Base-by-base conservation (phyloP, 2,329 filamentous ascomycete genomes). In the Neurospora crassa region DNA sequence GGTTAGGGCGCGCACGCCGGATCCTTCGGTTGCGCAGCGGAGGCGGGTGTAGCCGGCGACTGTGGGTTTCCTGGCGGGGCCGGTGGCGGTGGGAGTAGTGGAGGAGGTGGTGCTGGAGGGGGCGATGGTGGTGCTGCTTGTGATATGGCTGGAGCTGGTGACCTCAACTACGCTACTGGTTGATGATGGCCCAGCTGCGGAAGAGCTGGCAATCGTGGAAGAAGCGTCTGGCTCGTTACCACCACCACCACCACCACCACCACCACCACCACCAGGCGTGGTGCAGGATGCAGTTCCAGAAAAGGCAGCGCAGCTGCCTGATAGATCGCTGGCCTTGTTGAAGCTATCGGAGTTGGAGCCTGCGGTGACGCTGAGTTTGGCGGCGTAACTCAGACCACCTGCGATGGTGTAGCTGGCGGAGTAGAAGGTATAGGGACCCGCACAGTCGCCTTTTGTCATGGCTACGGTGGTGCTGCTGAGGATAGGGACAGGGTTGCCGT, bases 381-480 rank as follows among this genome's bases (percentile, higher is more conserved):
- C 81, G 72, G 85, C 80, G 72, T 81, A 82, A 47, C 82, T 82
- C 53, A 82, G 73, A 3, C 81, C 82, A 0, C 85, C 85, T 2
- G 83, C 77, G 63, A 84, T 81, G n/a, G 79, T 81, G 70, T 82
- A 82, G 40, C 79, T 79, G 3, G 80, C 80, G 7, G 79, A 80
- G 75, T 84, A 87, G 37, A 87, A 80, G 0, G 84, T 87, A 74
- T 87, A 87, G 40, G 77, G 72, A 20, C 85, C 85, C 24, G 82
- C 78, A 68, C 85, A 86, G 59, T 78, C 75, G 0, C 82, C 83
- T 75, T 82, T 80, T 2, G 74, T 77, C 79, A 87, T 81, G 10
- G 79, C 68, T 1, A 85, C 71, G 0, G 78, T 81, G 16, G 78
- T 76, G 14, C 77, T 81, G 70, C 78, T 79, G 20, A 87, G 74